Base-by-base conservation (phyloP, 192 early-diverging fungal genomes). In the Umbelopsis vinacea region DNA sequence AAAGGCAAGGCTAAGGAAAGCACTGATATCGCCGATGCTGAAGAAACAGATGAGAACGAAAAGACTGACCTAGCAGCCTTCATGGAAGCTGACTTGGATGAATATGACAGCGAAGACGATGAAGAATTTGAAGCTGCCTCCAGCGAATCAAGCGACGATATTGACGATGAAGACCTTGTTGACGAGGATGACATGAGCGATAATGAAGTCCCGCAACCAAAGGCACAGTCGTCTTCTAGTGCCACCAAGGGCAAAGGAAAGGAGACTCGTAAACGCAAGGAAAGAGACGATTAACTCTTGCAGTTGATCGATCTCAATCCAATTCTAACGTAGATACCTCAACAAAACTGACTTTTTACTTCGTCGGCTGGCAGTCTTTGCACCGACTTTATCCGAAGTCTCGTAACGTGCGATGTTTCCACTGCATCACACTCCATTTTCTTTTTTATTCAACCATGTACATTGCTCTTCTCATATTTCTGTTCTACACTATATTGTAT, bases 251-350 rank as follows among this genome's bases (percentile, higher is more conserved):
- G 52, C 23, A 38, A 63, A 71, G 24, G 70, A 57, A 66, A 63
- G 46, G 45, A 63, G 37, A 46, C 54, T 29, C 38, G 29, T 52
- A 70, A 70, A 52, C 47, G 69, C 50, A 74, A 74, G 54, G 67
- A 71, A 23, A 76, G 71, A 57, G 75, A 68, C 15, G 24, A 38
- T 29, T 48, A 48, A n/a, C n/a, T 47, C 3, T 43, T 43, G 0
- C 40, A 12, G 40, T 6, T 43, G 40, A 11, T 43, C 40, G 0
- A 43, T 43, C 40, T 12, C 40, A 43, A 4, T 43, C 6, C 11
- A 7, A 43, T 43, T 43, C 40, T 11, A 43, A 43, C 40, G 17
- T 50, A 9, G 48, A 50, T 50, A 50, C 48, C 48, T 50, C n/a
- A 17, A 50, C 1, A 29, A 4, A 4, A 4, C 6, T 43, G 6